Conservation (phyloP, 257 asterid species). For the Przewalskia tangutica region DNA sequence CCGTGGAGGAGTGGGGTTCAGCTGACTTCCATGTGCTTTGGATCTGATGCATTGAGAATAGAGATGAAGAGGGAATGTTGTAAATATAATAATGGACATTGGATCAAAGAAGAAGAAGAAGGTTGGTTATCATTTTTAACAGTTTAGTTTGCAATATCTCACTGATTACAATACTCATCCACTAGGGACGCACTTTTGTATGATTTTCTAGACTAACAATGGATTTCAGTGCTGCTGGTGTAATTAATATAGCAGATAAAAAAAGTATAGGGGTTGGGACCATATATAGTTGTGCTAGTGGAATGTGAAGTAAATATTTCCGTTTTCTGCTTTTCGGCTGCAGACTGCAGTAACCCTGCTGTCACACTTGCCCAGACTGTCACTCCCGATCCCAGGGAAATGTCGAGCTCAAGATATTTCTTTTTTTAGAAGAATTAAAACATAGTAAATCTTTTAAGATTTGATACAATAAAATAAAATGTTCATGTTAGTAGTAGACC, state of each 20-base stretch:
- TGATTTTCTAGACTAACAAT: neutral
- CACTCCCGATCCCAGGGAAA: neutral
- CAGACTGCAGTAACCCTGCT: neutral
- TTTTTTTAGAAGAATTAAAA: neutral
- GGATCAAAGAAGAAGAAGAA: neutral
- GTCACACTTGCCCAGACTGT: neutral
- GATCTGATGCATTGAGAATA: constrained; percentile 49
- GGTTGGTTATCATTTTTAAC: neutral
- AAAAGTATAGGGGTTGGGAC: constrained; percentile 3
- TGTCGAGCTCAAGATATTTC: neutral
- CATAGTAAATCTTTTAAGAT: neutral
- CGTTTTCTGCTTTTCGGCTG: neutral
- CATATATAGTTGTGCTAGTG: neutral
- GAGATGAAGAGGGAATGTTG: constrained; percentile 23
- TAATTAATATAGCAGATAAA: neutral
- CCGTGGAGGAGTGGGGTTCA: constrained; percentile 51
- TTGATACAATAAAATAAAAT: neutral
- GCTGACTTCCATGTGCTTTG: constrained; percentile 66
- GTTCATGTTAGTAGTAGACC: neutral
- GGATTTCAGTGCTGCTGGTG: neutral
- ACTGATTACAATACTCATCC: neutral
- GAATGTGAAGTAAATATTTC: neutral
- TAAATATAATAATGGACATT: neutral
- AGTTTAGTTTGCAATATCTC: neutral
- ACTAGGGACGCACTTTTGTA: neutral